These are phyloP conservation scores for Petasospora fabianii DNA, from an alignment of 1,139 yeast genomes.

Conservation along the genomic window DNA sequence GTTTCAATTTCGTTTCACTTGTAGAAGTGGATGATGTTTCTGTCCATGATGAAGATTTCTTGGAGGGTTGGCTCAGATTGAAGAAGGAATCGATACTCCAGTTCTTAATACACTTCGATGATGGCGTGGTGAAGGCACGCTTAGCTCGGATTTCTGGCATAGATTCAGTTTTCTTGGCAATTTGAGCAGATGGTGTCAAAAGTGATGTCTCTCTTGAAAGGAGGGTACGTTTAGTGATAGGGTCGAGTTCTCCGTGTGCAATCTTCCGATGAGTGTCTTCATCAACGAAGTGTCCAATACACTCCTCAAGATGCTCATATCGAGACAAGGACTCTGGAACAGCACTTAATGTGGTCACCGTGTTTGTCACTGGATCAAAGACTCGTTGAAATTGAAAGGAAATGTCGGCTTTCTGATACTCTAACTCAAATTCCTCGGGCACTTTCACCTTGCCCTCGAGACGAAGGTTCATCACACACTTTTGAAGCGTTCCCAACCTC, in stretches of 20 bases:
- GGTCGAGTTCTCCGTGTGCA: constrained; percentile 66
- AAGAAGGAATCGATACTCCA: constrained; percentile 16
- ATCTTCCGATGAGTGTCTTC: constrained; percentile 48
- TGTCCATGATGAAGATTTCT: too few species aligned
- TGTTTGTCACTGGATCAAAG: constrained; percentile 55
- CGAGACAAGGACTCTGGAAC: constrained; percentile 41
- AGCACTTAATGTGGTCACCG: constrained; percentile 55
- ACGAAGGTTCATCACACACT: constrained; percentile 53
- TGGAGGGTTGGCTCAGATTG: constrained; percentile 3
- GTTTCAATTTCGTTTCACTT: neutral
- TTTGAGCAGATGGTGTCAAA: neutral
- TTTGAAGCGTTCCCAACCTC: constrained; percentile 47
- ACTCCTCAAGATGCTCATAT: constrained; percentile 39
- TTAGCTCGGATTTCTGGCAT: neutral
- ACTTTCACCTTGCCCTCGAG: constrained; percentile 58
- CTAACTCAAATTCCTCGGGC: constrained; percentile 57
- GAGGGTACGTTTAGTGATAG: constrained; percentile 49
- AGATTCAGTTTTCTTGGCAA: neutral
- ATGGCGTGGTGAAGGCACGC: constrained; percentile 1
- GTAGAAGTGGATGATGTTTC: too few species aligned
- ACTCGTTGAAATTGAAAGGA: constrained; percentile 90
- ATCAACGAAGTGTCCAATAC: constrained; percentile 58
- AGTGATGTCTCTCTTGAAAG: constrained; percentile 34
- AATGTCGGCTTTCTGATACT: constrained; percentile 62
- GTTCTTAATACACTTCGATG: neutral